A percentile compares a stretch with the other conserved stretches of the same genome.
phyloP scores from a whole-genome alignment of 352 stramenopile species.

The Aphanomyces astaci region DNA sequence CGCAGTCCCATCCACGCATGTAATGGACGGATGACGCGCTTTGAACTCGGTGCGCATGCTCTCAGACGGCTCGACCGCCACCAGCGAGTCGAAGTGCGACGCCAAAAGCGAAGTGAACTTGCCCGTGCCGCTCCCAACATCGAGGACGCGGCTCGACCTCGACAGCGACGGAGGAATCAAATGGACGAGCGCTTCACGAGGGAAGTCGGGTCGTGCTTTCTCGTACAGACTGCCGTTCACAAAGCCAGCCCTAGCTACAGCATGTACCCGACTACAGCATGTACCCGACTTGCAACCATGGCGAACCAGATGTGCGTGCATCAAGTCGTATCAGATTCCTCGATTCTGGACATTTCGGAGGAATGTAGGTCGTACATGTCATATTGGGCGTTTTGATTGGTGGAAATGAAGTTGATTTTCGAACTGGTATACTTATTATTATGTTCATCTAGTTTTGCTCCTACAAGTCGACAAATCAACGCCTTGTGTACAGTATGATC shows the following conservation, averaged over 20 bases:
- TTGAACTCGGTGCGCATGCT: conserved; percentile 16
- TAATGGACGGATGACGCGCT: neutral
- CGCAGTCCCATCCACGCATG: conserved; percentile 16
- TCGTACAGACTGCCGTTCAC: conserved; percentile 16
- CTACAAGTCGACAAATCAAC: too few relatives aligned
- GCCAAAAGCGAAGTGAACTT: conserved; percentile 23
- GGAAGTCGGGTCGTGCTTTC: conserved; percentile 16
- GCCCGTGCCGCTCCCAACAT: conserved; percentile 21
- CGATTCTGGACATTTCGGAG: neutral
- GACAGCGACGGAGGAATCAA: neutral
- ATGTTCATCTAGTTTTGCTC: too few relatives aligned
- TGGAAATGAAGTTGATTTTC: too few relatives aligned
- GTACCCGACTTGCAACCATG: neutral
- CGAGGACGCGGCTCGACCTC: neutral
- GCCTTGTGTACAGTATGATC: too few relatives aligned
- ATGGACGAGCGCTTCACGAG: neutral
- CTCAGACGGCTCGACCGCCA: conserved; percentile 11
- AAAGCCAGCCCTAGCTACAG: conserved; percentile 18
- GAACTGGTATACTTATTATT: too few relatives aligned
- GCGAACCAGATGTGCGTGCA: too few relatives aligned
- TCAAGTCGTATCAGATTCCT: neutral
- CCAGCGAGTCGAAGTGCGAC: neutral
- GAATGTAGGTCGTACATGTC: too few relatives aligned
- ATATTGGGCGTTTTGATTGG: too few relatives aligned
- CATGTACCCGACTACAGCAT: neutral